Conservation (phyloP, 805 yeast genomes). For the Blastobotrys parvus region DNA sequence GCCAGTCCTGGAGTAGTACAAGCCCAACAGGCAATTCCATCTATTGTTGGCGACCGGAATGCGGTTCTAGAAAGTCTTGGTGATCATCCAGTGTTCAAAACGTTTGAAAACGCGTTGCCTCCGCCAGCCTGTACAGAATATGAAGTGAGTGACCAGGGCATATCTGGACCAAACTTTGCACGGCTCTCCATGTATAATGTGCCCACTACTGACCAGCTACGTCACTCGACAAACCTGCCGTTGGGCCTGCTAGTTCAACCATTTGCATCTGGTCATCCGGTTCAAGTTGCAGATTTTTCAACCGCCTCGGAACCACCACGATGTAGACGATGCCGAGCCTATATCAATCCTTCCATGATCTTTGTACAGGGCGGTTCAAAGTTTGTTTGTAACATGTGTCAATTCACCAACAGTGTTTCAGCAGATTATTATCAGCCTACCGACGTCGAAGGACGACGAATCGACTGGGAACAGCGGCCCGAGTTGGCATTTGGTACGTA, state of each 20-base stretch:
- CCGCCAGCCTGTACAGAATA: conserved; percentile 74
- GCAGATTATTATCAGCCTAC: conserved; percentile 55
- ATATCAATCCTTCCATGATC: conserved; percentile 76
- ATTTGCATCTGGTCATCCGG: conserved; percentile 52
- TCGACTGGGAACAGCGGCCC: conserved; percentile 57
- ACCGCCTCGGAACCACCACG: conserved; percentile 65
- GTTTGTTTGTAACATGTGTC: conserved; percentile 82
- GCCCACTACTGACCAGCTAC: conserved; percentile 64
- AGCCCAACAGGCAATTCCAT: conserved; percentile 21
- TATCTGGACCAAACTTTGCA: conserved; percentile 71
- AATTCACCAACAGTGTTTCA: conserved; percentile 62
- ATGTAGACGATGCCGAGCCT: conserved; percentile 86
- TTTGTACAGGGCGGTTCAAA: conserved; percentile 49
- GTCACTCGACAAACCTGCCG: conserved; percentile 67
- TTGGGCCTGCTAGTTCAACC: conserved; percentile 77
- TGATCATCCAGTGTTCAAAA: conserved; percentile 44
- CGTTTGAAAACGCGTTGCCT: conserved; percentile 72
- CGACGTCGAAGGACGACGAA: conserved; percentile 52
- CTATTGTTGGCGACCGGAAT: conserved; percentile 31
- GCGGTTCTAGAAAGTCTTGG: conserved; percentile 24
- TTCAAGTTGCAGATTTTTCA: conserved; percentile 62
- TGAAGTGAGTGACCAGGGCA: conserved; percentile 71
- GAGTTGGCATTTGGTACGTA: conserved; percentile 79
- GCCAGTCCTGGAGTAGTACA: background rate
- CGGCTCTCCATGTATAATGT: conserved; percentile 74